Evolutionary conservation across 306 rosid genomes (phyloP), one percentile per base, ranked within the genome.

Genomic region (Senna siamea): DNA sequence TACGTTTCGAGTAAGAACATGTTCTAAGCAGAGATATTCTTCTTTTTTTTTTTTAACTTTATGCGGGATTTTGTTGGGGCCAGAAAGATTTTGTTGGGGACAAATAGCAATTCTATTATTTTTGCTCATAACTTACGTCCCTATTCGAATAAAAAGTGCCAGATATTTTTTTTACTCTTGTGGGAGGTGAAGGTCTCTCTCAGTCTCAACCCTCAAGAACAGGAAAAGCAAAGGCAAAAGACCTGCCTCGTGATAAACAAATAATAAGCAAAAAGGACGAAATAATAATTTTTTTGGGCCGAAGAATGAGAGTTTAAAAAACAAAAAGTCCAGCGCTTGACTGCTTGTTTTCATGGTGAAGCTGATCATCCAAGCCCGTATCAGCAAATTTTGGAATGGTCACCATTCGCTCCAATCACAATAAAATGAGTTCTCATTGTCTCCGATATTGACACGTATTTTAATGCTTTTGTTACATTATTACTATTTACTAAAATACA

Each of bases 1-100:
- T 17, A 17, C 44, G 10, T 60, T 51, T 18, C 26, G 26, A 40
- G 78, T 56, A 80, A 68, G 66, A 61, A 61, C 35, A 10, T 35
- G 44, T 64, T 47, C 22, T 30, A 9, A 58, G 54, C 66, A 12
- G 64, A 46, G 67, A 66, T 18, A 6, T 47, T 4, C 61, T 76
- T 19, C 0, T 15, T 9, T 4, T 18, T 62, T 20, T n/a, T 62
- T 43, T 35, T 4, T 0, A 17, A 8, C n/a, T 30, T 41, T 3
- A 34, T 8, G 17, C 40, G 47, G 65, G 70, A 1, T 15, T 47
- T 47, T 5, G 14, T 47, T 47, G 4, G 4, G 47, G 13, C n/a
- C n/a, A 59, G 30, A 37, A 5, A 37, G 40, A 0, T 41, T 62
- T 38, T 47, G 32, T 37, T 18, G 48, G 40, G 48, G 67, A 61